Evolutionary conservation across 805 yeast species (phyloP).

Genomic region (Diddensiella santjacobensis): DNA sequence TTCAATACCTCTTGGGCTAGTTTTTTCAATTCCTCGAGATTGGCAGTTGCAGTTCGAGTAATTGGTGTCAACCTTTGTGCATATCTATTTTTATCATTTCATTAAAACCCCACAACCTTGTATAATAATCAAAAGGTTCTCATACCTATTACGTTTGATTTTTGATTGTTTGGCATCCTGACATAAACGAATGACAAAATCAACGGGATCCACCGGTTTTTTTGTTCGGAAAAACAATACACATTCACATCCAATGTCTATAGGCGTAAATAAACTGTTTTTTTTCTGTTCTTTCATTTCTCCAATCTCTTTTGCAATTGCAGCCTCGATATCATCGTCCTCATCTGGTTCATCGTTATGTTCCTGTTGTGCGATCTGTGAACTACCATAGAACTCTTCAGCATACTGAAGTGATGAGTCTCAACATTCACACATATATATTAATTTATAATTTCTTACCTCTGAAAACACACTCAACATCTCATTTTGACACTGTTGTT

Average conservation of each 20-base stretch:
- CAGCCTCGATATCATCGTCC: constrained; percentile 59
- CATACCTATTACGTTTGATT: constrained; percentile 59
- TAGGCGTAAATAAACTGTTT: constrained; percentile 22
- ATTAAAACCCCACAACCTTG: not conserved
- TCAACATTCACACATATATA: not conserved
- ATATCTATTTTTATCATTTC: constrained; percentile 44
- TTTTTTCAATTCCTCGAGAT: constrained; percentile 60
- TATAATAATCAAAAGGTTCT: too few relatives aligned
- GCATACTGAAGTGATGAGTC: not conserved
- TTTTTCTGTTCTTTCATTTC: constrained; percentile 45
- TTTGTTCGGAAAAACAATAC: constrained; percentile 79
- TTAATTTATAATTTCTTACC: constrained; percentile 19
- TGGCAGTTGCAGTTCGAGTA: constrained; percentile 67
- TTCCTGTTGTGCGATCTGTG: constrained; percentile 16
- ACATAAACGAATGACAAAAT: constrained; percentile 62
- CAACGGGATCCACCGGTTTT: constrained; percentile 74
- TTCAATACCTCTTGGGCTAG: constrained; percentile 57
- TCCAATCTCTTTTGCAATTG: constrained; percentile 59
- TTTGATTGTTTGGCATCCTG: constrained; percentile 48
- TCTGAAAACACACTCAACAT: constrained; percentile 56
- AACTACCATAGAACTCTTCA: constrained; percentile 7
- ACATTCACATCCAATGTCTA: constrained; percentile 37
- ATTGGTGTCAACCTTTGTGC: constrained; percentile 81
- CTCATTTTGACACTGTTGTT: constrained; percentile 73
- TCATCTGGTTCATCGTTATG: constrained; percentile 23